phyloP scores from a whole-genome alignment of 2,329 filamentous ascomycete genomes.

The Neofusicoccum umdonicola region DNA sequence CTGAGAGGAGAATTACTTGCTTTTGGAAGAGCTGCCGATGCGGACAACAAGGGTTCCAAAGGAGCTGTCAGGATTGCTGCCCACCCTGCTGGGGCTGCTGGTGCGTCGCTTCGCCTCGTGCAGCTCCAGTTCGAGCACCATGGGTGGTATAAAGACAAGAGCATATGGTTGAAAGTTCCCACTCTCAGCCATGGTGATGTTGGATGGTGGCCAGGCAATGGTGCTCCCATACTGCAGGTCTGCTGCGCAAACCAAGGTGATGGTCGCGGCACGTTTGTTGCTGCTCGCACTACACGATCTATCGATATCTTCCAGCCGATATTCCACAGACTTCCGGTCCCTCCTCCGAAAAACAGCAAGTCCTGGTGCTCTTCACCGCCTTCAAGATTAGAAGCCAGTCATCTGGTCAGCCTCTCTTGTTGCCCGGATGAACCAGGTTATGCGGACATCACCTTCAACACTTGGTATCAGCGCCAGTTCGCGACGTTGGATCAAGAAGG shows the following conservation, averaged over 20 bases:
- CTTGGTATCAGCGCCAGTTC: conserved; percentile 59
- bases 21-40: conserved; percentile 55
- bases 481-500: conserved; percentile 65
- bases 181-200: conserved; percentile 46
- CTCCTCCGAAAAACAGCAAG: conserved; percentile 1
- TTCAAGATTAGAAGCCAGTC: conserved; percentile 57
- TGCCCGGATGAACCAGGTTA: conserved; percentile 55
- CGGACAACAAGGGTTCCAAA: conserved; percentile 30
- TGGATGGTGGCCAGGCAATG: conserved; percentile 55
- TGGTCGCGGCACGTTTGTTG: conserved; percentile 47
- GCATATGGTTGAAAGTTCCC: conserved; percentile 49
- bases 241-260: conserved; percentile 46
- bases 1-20: conserved; percentile 49
- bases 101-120: conserved; percentile 58
- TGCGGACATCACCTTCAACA: conserved; percentile 65
- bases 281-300: conserved; percentile 43
- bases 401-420: conserved; percentile 53
- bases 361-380: conserved; percentile 29
- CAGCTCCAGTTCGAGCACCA: conserved; percentile 52
- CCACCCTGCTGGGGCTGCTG: conserved; percentile 40
- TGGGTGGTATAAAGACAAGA: conserved; percentile 53
- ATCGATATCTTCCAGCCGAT: conserved; percentile 43
- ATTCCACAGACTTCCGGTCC: conserved; percentile 21
- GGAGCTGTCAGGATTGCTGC: conserved; percentile 29
- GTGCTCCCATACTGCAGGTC: conserved; percentile 54